Base-by-base conservation (phyloP, 176 grass and related monocot genomes). In the Pharus latifolius region DNA sequence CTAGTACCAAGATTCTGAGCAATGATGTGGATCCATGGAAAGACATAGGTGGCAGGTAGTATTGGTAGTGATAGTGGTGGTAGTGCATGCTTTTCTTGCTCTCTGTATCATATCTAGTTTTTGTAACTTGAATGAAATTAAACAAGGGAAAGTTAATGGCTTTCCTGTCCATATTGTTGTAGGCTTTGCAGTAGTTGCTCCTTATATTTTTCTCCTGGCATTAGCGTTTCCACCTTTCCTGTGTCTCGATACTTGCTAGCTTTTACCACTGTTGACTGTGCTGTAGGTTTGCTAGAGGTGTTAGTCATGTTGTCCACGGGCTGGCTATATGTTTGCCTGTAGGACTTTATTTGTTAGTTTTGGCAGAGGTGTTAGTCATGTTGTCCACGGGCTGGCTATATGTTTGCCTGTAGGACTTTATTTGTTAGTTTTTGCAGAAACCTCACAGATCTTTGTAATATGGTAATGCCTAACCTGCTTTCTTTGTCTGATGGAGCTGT, bases 101-200 rank as follows among this genome's bases (percentile, higher is more conserved):
- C 74, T 76, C 51, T 93, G 90, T 98, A 85, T 76, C 59, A 93
- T 88, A 90, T 90, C 93, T 87, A 90, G 80, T 76, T 78, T 80
- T 80, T 95, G 85, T 95, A 88, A 88, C 79, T 83, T 82, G 65
- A 74, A 90, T 79, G 89, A 78, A 92, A 79, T 77, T 77, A 78
- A 83, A 62, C 17, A 37, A 80, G 54, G 78, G 61, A 65, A 82
- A 76, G 77, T 64, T 61, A 70, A 86, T 83, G 79, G 69, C 75
- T 83, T 90, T 82, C 87, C 91, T 76, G 74, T 71, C 78, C 85
- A 83, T 84, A 75, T 65, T 76, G 20, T 64, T 56, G 26, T 80
- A 58, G 68, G 72, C 63, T 80, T 78, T 48, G 62, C 22, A 66
- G 75, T 76, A 69, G 64, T 40, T 48, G 52, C 60, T 77, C 20